Percentiles rank a stretch among this genome's conserved stretches.
phyloP scores from a whole-genome alignment of 352 stramenopile genomes.

The Phytophthora chlamydospora region DNA sequence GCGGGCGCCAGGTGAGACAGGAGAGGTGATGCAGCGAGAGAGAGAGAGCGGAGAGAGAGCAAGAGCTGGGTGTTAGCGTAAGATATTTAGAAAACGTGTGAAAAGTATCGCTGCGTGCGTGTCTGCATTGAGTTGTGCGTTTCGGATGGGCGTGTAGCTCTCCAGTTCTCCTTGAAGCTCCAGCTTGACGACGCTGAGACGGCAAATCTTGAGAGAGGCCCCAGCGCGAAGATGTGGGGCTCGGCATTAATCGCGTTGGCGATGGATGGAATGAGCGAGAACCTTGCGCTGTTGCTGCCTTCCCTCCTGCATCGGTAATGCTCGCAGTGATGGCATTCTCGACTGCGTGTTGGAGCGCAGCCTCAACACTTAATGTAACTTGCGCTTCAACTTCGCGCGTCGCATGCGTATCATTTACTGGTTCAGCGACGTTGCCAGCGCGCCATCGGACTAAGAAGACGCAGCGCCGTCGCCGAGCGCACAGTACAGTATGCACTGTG shows the following conservation, averaged over 20 bases:
- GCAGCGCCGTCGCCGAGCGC: not conserved
- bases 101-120: slow-evolving; percentile 20
- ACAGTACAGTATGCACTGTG: slow-evolving; percentile 11
- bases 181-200: slow-evolving; percentile 23
- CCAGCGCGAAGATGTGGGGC: slow-evolving; percentile 10
- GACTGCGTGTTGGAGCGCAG: too few relatives aligned
- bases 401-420: too few relatives aligned
- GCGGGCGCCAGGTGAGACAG: not conserved
- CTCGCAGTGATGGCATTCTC: too few relatives aligned
- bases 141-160: not conserved
- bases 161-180: slow-evolving; percentile 1
- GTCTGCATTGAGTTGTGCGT: not conserved
- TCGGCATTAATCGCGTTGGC: not conserved
- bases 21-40: not conserved
- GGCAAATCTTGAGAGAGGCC: slow-evolving; percentile 26
- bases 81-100: slow-evolving; percentile 29
- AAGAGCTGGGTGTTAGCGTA: not conserved
- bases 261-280: not conserved
- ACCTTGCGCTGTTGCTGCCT: not conserved
- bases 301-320: not conserved
- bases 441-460: slow-evolving; percentile 6
- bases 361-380: too few relatives aligned
- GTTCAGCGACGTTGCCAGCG: too few relatives aligned
- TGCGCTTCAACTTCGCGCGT: too few relatives aligned
- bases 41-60: not conserved